These are phyloP conservation scores for Saitoella complicata DNA, from an alignment of 805 yeast genomes.

Conservation along the genomic window DNA sequence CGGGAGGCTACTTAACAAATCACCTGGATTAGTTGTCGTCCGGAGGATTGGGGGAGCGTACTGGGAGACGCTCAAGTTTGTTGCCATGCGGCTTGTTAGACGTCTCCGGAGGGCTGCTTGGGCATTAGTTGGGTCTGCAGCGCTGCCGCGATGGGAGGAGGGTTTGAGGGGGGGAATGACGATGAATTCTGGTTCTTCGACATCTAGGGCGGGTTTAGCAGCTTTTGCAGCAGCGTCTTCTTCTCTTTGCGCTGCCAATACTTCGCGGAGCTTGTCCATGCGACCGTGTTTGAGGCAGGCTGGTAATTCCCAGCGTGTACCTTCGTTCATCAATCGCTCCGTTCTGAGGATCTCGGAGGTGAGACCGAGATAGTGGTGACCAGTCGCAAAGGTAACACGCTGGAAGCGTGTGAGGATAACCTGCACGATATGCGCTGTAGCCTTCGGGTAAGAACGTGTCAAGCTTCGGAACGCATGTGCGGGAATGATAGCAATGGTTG, in stretches of 20 bases:
- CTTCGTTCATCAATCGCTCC: slow-evolving; percentile 42
- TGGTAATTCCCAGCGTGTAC: slow-evolving; percentile 38
- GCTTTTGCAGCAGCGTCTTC: slow-evolving; percentile 2
- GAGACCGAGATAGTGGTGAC: slow-evolving; percentile 71
- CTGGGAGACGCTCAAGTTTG: too few species aligned
- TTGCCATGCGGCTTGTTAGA: too few species aligned
- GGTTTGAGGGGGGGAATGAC: too few species aligned
- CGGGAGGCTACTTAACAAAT: background rate
- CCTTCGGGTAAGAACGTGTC: slow-evolving; percentile 61
- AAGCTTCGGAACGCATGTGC: slow-evolving; percentile 61
- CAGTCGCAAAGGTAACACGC: slow-evolving; percentile 81
- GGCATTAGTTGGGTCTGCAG: too few species aligned
- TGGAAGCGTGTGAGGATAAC: slow-evolving; percentile 76
- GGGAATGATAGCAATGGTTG: slow-evolving; percentile 88
- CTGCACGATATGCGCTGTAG: slow-evolving; percentile 87
- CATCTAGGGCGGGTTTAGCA: too few species aligned
- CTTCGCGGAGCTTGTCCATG: slow-evolving; percentile 26
- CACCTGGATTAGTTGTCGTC: too few species aligned
- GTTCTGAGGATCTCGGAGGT: slow-evolving; percentile 67
- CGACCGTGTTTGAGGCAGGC: slow-evolving; percentile 44
- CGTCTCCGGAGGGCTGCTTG: too few species aligned
- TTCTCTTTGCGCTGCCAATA: slow-evolving; percentile 1
- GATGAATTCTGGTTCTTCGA: too few species aligned
- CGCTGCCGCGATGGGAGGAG: too few species aligned
- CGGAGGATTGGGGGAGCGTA: too few species aligned